Base-by-base conservation (phyloP, 1,139 yeast genomes). In the Saccharomycopsis hybrid region DNA sequence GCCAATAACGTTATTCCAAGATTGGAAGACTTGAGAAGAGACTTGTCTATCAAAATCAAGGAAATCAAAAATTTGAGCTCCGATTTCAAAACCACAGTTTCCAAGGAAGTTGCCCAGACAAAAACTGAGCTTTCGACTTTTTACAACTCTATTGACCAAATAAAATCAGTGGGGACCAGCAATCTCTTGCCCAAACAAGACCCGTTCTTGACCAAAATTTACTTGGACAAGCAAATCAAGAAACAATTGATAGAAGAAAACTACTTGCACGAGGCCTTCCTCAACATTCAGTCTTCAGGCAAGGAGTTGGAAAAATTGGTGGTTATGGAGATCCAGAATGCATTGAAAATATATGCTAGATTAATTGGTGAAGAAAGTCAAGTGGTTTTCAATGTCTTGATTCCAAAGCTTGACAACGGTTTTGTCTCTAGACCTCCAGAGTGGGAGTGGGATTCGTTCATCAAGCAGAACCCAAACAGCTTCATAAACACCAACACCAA, bases 371-470 rank as follows among this genome's bases (percentile, higher is more conserved):
- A 77, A 54, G 90, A 86, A 63, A 81, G 87, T 41, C 81, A 82
- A 54, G 70, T 83, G 37, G 79, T 84, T 18, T 78, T 82, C 55
- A 80, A 81, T 56, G 74, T 74, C 51, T 70, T 88, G 54, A 73
- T 85, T 40, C 81, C 87, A 7, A 82, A 79, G 62, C 67, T 89
- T 52, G 80, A 82, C 58, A 67, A 76, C 48, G 95, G 96, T 1
- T 82, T 88, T 58, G 77, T 87, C 54, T 75, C 85, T 41, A 82
- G 85, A 61, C 92, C 85, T 56, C 80, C 95, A 8, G 73, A 78
- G 33, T 78, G 80, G 62, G 98, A 92, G 69, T 92, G 97, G 97
- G 89, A 85, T 56, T 76, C 85, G 31, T 92, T 88, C 58, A 77
- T 89, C 51, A 68, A 79, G 28, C 76, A 83, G 54, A 89, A 89